These are phyloP conservation scores for Acer saccharum DNA, from an alignment of 345 rosid genomes.

Conservation along the genomic window DNA sequence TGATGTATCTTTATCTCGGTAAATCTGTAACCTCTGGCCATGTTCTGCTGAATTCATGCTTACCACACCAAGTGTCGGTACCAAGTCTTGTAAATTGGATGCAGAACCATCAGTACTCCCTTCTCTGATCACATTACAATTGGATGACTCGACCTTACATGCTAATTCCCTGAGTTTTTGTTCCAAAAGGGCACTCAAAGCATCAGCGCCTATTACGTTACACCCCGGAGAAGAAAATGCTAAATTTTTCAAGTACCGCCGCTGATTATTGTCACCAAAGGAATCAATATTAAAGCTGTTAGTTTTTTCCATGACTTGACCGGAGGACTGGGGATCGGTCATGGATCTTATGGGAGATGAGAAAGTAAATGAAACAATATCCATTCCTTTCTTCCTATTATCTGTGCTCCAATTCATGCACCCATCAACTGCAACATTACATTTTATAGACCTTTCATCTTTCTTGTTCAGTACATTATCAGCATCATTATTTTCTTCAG, in stretches of 20 bases:
- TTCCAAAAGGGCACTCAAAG: slow-evolving; percentile 69
- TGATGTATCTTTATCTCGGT: slow-evolving; percentile 29
- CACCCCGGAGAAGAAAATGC: slow-evolving; percentile 36
- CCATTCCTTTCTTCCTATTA: slow-evolving; percentile 49
- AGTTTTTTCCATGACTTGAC: slow-evolving; percentile 27
- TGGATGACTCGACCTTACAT: slow-evolving; percentile 58
- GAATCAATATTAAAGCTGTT: slow-evolving; percentile 25
- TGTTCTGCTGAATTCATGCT: slow-evolving; percentile 33
- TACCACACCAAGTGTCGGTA: slow-evolving; percentile 24
- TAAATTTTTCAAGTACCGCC: slow-evolving; percentile 30
- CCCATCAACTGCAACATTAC: slow-evolving; percentile 45
- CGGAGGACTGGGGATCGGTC: slow-evolving; percentile 36
- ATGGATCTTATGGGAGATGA: slow-evolving; percentile 65
- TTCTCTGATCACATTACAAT: slow-evolving; percentile 46
- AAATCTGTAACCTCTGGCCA: slow-evolving; percentile 38
- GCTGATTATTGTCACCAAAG: slow-evolving; percentile 23
- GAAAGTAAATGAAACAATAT: slow-evolving; percentile 89
- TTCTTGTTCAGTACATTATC: slow-evolving; percentile 34
- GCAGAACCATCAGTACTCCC: slow-evolving; percentile 36
- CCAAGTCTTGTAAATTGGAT: slow-evolving; percentile 39
- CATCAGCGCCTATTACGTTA: slow-evolving; percentile 51
- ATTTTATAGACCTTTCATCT: slow-evolving; percentile 43
- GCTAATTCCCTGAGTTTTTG: slow-evolving; percentile 73
- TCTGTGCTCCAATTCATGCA: slow-evolving; percentile 27
- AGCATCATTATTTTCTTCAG: slow-evolving; percentile 34